A percentile compares a stretch with the other conserved stretches of the same genome.
phyloP scores from a whole-genome alignment of 2,329 filamentous ascomycete genomes.

The Endothia cerciana region DNA sequence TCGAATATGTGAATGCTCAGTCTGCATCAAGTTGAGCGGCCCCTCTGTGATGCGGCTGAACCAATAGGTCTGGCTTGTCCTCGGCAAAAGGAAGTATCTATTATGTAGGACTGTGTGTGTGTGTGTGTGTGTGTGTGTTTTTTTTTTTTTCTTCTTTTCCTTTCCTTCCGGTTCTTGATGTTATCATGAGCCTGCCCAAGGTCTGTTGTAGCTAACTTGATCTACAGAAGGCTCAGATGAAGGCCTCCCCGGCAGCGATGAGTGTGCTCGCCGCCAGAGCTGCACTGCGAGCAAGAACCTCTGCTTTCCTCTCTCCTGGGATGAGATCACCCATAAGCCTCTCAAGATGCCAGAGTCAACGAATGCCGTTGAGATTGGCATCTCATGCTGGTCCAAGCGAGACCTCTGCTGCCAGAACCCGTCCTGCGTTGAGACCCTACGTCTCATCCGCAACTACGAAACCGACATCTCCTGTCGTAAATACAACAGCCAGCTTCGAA shows the following conservation, averaged over 20 bases:
- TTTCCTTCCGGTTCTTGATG: too few relatives aligned
- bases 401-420: neutral
- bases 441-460: conserved; percentile 6
- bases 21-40: neutral
- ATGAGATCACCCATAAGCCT: neutral
- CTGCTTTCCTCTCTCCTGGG: neutral
- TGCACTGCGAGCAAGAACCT: neutral
- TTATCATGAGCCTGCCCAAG: neutral
- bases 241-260: conserved; percentile 8
- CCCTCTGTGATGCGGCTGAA: too few relatives aligned
- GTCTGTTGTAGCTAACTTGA: neutral
- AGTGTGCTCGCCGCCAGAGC: neutral
- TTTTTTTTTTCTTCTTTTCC: neutral
- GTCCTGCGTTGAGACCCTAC: conserved; percentile 8
- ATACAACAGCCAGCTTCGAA: neutral
- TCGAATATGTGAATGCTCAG: neutral
- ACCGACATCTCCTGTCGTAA: neutral
- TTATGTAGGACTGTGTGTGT: too few relatives aligned
- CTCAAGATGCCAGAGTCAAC: conserved; percentile 1
- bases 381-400: neutral
- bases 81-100: neutral
- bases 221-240: neutral
- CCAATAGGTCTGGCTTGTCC: neutral
- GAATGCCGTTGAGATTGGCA: neutral
- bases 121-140: neutral